Base-by-base conservation (phyloP, 1,284 basidiomycete genomes). In the Tylopilus orsonianus region DNA sequence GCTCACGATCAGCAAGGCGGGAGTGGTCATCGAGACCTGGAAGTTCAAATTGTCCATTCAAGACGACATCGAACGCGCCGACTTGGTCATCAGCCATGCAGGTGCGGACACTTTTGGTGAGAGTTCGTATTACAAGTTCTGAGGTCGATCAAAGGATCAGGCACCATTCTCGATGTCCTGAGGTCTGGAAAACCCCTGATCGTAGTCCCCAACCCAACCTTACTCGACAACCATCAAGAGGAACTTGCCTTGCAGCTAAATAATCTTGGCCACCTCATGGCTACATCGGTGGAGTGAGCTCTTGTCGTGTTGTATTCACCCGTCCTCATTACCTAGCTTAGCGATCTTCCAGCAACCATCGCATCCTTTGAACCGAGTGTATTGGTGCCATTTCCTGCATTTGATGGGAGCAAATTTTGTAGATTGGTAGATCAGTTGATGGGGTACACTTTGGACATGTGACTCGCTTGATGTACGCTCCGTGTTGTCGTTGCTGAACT, bases 181-280 rank as follows among this genome's bases (percentile, higher is more conserved):
- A 78, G 94, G 22, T 74, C 80, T 43, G 71, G 75, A 26, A 90
- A 87, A 59, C 79, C 81, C 7, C 73, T 98, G 55, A 84, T 99
- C 54, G 89, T 92, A 12, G 85, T 97, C 1, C 93, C 94, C 10
- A 99, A 99, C 64, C 75, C 85, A 26, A 85, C 87, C 2, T 72
- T 99, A 39, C 82, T 96, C 70, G 89, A 97, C 68, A 90, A 97
- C 67, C 96, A 99, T 62, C 96, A 99, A 73, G 76, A 83, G 37
- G 93, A 99, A 62, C 75, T 99, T 5, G 93, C 96, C 0, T 70
- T 78, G 35, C 83, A 85, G 14, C 73, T 98, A 41, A 72, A 73
- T 16, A 66, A 68, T 19, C 75, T 83, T 24, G 80, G 81, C 1
- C 80, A 93, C 68, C 71, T 94, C 35, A 75, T 70, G 55, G 73